Base-by-base conservation (phyloP, 1,139 yeast species). In the Zygoascus meyerae region DNA sequence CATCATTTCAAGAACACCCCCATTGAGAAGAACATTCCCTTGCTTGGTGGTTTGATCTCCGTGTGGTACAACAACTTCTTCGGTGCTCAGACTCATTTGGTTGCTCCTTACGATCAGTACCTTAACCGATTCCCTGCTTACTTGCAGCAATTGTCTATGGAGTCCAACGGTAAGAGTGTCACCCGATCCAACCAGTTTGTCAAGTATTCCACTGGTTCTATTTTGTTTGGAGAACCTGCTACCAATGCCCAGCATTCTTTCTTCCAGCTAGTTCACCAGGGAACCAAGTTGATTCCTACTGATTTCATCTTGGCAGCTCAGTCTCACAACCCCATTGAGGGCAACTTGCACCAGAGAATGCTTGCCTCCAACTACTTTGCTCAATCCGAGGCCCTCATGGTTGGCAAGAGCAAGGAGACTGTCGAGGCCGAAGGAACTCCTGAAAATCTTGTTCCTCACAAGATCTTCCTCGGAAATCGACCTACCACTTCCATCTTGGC, bases 211-310 rank as follows among this genome's bases (percentile, higher is more conserved):
- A 90, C 97, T 44, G 98, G 98, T 58, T 76, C 95, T 50, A 89
- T 92, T 55, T 74, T 92, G 64, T 92, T 92, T 64, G 98, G 98
- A 65, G 98, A 92, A 75, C 98, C 98, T 64, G 95, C 96, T 53
- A 92, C 98, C 55, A 92, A 92, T 70, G 95, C 98, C 50, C 98
- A 92, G 75, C 98, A 92, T 74, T 90, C 97, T 34, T 92, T 92
- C 83, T 92, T 92, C 92, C 98, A 92, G 74, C 81, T 92, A 71
- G 95, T 92, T 51, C 98, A 92, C 73, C 98, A 92, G 75, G 98
- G 98, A 66, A 89, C 98, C 58, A 92, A 92, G 75, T 75, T 90
- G 68, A 92, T 92, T 60, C 98, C 98, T 60, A 74, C 97, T 39
- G 98, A 92, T 70, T 92, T 92, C 73, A 87, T 92, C 65, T 72